Evolutionary conservation across 1,139 yeast genomes (phyloP).

Genomic region (Hansenula sp.): DNA sequence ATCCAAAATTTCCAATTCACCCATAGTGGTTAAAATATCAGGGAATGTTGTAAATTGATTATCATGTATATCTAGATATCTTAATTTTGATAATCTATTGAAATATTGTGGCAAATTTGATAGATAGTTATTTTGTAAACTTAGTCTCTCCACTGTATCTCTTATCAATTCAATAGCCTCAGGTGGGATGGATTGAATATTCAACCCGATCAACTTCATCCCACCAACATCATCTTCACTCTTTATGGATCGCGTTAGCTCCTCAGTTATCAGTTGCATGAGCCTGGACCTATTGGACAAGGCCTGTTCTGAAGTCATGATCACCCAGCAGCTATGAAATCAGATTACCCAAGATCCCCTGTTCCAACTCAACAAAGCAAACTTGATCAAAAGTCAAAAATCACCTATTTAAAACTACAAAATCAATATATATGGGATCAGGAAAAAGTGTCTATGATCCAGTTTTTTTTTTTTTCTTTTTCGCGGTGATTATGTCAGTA

Average conservation of each 20-base stretch:
- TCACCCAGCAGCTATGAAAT: too few relatives aligned
- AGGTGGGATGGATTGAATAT: constrained; percentile 30
- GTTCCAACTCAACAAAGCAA: too few relatives aligned
- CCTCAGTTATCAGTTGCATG: constrained; percentile 18
- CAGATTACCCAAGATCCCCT: too few relatives aligned
- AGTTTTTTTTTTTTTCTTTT: not conserved
- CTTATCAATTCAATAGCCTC: constrained; percentile 37
- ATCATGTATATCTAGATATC: constrained; percentile 64
- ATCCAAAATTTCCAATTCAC: constrained; percentile 61
- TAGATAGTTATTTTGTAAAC: constrained; percentile 49
- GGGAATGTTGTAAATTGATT: constrained; percentile 58
- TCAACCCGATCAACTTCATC: constrained; percentile 28
- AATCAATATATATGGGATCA: too few relatives aligned
- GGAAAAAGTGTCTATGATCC: too few relatives aligned
- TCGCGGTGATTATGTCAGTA: not conserved
- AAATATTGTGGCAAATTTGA: constrained; percentile 47
- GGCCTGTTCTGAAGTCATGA: not conserved
- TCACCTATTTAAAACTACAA: too few relatives aligned
- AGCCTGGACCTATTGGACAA: constrained; percentile 14
- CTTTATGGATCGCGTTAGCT: constrained; percentile 9
- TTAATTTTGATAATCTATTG: constrained; percentile 40
- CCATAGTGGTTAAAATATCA: constrained; percentile 35
- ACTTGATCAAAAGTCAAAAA: too few relatives aligned
- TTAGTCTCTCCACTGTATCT: constrained; percentile 46
- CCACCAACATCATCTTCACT: constrained; percentile 15